Evolutionary conservation across 1,284 basidiomycete species (phyloP), one percentile per base, ranked within the genome.

Genomic region (Tetrapyrgos nigripes): DNA sequence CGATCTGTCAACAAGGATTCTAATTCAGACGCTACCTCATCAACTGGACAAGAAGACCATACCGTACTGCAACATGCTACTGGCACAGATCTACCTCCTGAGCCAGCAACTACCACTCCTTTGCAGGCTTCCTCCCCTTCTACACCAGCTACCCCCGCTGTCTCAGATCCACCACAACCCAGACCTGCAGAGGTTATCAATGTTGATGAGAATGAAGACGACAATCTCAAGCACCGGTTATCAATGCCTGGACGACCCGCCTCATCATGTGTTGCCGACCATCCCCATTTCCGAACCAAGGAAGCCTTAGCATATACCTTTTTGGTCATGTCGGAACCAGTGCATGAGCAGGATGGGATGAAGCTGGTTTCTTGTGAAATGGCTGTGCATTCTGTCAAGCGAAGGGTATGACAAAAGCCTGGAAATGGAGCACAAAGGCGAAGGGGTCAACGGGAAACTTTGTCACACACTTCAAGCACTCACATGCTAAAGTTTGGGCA

Each of bases 361-460:
- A 51, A 33, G 50, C 23, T 51, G 27, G 29, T 35, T 4, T 4
- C 4, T 9, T 51, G 50, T 51, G 33, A 51, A 19, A 51, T 51
- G 50, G 13, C n/a, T 51, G 50, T 28, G 50, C 50, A 10, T 33
- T 31, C 50, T 51, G 50, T 24, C 26, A 33, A 19, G 31, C 50
- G 8, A 5, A 10, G 8, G 29, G 29, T 8, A 24, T 31, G 4
- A 28, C 11, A 19, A n/a, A 31, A 35, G 8, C 19, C 3, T 52
- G 50, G 33, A 10, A 52, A 14, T 40, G 29, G 50, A 52, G 40
- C 21, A n/a, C 6, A n/a, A 40, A 11, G 26, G 17, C 29, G 17
- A 52, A 52, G 33, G 50, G 50, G 4, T 52, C 35, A 10, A 52
- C 50, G 3, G 33, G 50, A 6, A 52, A 52, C 14, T 52, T 52